Percentiles rank a stretch among this genome's conserved stretches.
Evolutionary conservation across 192 early-diverging fungal species (phyloP).

Genomic region (Podochytrium sp.): DNA sequence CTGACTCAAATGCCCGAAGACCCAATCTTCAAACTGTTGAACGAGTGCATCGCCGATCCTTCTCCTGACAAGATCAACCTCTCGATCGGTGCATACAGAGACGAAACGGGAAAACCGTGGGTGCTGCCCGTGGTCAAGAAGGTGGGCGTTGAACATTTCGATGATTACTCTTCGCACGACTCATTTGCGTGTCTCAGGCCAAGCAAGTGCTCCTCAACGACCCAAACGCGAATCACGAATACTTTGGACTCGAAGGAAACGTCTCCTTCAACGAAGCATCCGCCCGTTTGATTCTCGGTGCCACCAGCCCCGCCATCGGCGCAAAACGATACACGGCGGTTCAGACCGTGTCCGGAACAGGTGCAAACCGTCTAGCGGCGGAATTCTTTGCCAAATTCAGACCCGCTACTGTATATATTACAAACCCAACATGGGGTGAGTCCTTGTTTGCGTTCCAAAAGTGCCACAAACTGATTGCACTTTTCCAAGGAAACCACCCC

Average conservation of each 20-base stretch:
- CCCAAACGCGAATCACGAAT: conserved; percentile 85
- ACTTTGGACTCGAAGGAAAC: conserved; percentile 87
- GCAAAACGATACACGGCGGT: conserved; percentile 68
- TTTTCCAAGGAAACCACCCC: conserved; percentile 83
- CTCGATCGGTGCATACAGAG: conserved; percentile 94
- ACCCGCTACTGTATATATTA: conserved; percentile 75
- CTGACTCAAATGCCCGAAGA: conserved; percentile 77
- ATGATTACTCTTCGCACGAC: neutral
- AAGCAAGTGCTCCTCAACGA: conserved; percentile 75
- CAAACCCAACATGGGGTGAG: conserved; percentile 94
- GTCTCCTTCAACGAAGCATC: conserved; percentile 76
- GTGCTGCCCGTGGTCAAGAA: conserved; percentile 93
- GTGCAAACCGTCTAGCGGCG: conserved; percentile 84
- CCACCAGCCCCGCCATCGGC: conserved; percentile 65
- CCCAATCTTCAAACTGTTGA: conserved; percentile 87
- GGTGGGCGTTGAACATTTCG: conserved; percentile 44
- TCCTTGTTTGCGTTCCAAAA: too few relatives aligned
- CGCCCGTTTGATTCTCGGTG: conserved; percentile 79
- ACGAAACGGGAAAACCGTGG: conserved; percentile 91
- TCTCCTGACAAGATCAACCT: conserved; percentile 85
- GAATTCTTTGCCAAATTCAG: conserved; percentile 77
- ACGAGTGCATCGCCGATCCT: conserved; percentile 79
- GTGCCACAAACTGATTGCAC: too few relatives aligned
- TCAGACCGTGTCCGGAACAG: conserved; percentile 96
- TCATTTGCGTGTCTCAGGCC: conserved; percentile 52